Percentiles rank a stretch among this genome's conserved stretches.
phyloP scores from a whole-genome alignment of 2,329 filamentous ascomycete genomes.

The Eurotiales sp. region DNA sequence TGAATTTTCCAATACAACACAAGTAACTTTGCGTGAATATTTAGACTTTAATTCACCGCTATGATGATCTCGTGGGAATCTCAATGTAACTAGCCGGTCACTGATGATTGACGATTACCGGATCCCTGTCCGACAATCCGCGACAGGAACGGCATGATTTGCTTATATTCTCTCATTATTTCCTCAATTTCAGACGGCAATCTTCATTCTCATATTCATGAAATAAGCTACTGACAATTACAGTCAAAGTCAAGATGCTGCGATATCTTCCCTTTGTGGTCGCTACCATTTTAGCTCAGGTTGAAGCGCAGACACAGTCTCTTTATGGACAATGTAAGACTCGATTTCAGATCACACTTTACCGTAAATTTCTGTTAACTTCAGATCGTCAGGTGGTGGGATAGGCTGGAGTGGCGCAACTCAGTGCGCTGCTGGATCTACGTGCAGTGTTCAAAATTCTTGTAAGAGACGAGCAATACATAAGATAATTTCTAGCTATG shows the following conservation, averaged over 20 bases:
- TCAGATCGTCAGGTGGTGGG: constrained; percentile 1
- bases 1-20: too few species aligned
- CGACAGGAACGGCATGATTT: neutral
- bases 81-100: neutral
- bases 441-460: constrained; percentile 2
- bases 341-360: neutral
- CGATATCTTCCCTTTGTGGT: constrained; percentile 1
- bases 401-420: neutral
- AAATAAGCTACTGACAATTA: neutral
- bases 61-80: neutral
- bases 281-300: neutral
- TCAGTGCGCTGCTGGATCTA: constrained; percentile 5
- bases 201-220: neutral
- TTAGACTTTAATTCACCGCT: neutral
- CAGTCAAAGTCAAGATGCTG: neutral
- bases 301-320: constrained; percentile 9
- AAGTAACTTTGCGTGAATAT: too few species aligned
- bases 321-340: constrained; percentile 10
- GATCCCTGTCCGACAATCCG: constrained; percentile 8
- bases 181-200: neutral
- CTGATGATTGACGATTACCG: neutral
- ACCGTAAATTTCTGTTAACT: neutral
- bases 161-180: neutral
- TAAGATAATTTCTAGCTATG: neutral
- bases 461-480: constrained; percentile 3